phyloP scores from a whole-genome alignment of 2,329 filamentous ascomycete species.

The Phaeophleospora eucalypticola region DNA sequence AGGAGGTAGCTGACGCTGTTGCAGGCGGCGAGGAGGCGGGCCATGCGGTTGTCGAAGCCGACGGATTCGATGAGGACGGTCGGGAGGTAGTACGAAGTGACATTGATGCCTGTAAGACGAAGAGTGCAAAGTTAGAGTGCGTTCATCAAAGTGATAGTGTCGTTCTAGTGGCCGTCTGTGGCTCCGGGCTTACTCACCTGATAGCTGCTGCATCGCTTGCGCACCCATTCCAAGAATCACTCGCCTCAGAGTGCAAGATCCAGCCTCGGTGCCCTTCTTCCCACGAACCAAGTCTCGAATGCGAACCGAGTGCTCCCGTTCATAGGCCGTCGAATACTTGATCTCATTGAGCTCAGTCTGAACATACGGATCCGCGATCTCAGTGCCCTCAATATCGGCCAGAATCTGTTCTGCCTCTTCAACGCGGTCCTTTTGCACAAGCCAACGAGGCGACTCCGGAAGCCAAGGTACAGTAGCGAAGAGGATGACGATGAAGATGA shows the following conservation, averaged over 20 bases:
- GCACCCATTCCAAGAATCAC: conserved; percentile 53
- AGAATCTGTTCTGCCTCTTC: conserved; percentile 48
- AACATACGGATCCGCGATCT: conserved; percentile 44
- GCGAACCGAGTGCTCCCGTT: conserved; percentile 47
- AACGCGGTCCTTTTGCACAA: conserved; percentile 42
- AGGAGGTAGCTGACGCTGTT: conserved; percentile 50
- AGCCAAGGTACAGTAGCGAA: conserved; percentile 46
- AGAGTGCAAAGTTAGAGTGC: background rate
- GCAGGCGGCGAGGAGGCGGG: conserved; percentile 54
- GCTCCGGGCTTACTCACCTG: conserved; percentile 25
- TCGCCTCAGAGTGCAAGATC: conserved; percentile 49
- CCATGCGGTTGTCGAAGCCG: conserved; percentile 49
- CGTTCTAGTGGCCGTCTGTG: no score
- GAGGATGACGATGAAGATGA: conserved; percentile 48
- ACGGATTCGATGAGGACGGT: conserved; percentile 58
- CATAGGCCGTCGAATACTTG: conserved; percentile 46
- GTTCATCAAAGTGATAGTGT: background rate
- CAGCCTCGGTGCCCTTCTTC: conserved; percentile 41
- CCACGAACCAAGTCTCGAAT: conserved; percentile 50
- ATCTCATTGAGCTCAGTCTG: conserved; percentile 45
- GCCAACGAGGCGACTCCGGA: conserved; percentile 47
- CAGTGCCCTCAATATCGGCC: conserved; percentile 46
- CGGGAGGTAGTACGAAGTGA: conserved; percentile 50
- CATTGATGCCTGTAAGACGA: conserved; percentile 33
- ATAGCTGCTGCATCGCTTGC: conserved; percentile 50